Base-by-base conservation (phyloP, 2,329 filamentous ascomycete genomes). In the Xenoacremonium recifei region DNA sequence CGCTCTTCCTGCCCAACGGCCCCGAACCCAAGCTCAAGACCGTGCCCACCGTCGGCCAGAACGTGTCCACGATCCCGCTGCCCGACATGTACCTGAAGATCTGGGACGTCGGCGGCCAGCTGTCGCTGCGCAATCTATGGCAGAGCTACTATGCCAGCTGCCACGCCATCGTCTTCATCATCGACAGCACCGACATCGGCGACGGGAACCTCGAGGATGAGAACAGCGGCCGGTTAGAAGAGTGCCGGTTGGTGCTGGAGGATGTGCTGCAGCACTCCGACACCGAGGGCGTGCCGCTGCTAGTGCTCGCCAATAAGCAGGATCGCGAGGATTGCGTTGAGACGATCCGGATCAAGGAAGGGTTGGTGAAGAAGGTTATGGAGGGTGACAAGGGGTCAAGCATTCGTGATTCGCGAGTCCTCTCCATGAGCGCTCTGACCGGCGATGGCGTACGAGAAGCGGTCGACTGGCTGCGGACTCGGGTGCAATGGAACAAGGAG, bases 11-110 rank as follows among this genome's bases (percentile, higher is more conserved):
- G 50, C 76, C 82, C 33, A 73, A 75, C 49, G 71, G 69, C 42
- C 78, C 73, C 39, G 79, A 71, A 65, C 87, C 72, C 60, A 91
- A 76, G 69, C 81, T 73, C 54, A 91, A 93, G 64, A 96, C 92
- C 33, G 92, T 97, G 6, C 93, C 93, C 20, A 99, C 93, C 16
- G 92, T 97, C 57, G 93, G 93, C 52, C 93, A 97, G 66, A 97
- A 97, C 69, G 91, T 97, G 51, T 87, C 89, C 49, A 93, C 91
- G 35, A 88, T 99, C 62, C 82, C 87, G 17, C 77, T 97, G 18
- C 86, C 89, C 13, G 89, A 96, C 66, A 92, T 96, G 82, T 96
- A 97, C 73, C 77, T 99, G 61, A 96, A 96, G 74, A 87, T 99
- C 58, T 97, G 93, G 93, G 93, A 99, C 63, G 89, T 99, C 1